Evolutionary conservation across 2,329 filamentous ascomycete species (phyloP).

Genomic region (Phyllosticta paracitricarpa): DNA sequence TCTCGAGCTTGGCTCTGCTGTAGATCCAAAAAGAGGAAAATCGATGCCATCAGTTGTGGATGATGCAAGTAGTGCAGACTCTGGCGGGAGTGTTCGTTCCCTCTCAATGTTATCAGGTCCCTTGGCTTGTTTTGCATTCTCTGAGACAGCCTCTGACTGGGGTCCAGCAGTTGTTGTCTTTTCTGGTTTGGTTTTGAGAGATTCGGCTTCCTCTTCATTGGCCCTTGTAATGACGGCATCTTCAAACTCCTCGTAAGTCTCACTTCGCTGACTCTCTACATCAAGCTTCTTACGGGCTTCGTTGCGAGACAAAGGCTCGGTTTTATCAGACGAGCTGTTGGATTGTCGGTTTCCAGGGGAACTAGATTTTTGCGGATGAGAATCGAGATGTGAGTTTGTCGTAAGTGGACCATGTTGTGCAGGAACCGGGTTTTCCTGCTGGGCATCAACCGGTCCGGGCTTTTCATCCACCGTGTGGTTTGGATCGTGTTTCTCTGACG

Average conservation of each 20-base stretch:
- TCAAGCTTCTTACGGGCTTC: neutral
- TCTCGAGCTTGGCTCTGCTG: neutral
- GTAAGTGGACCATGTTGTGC: too few species aligned
- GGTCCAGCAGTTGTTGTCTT: too few species aligned
- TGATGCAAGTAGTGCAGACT: neutral
- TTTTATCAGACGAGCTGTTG: neutral
- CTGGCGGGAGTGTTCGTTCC: neutral
- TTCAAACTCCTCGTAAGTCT: neutral
- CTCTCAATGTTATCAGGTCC: neutral
- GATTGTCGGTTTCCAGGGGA: neutral
- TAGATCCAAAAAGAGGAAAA: neutral
- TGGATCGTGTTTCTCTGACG: too few species aligned
- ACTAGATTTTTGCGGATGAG: neutral
- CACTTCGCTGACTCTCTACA: neutral
- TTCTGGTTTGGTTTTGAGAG: too few species aligned
- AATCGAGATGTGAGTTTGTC: too few species aligned
- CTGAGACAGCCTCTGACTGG: neutral
- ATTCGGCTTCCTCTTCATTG: too few species aligned
- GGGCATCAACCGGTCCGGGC: too few species aligned
- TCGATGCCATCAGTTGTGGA: neutral
- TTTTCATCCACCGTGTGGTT: too few species aligned
- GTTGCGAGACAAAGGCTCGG: neutral
- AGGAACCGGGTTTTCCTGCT: too few species aligned
- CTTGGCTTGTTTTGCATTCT: neutral
- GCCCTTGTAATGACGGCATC: too few species aligned